phyloP scores from a whole-genome alignment of 2,329 filamentous ascomycete species.

The Periconia sp. region DNA sequence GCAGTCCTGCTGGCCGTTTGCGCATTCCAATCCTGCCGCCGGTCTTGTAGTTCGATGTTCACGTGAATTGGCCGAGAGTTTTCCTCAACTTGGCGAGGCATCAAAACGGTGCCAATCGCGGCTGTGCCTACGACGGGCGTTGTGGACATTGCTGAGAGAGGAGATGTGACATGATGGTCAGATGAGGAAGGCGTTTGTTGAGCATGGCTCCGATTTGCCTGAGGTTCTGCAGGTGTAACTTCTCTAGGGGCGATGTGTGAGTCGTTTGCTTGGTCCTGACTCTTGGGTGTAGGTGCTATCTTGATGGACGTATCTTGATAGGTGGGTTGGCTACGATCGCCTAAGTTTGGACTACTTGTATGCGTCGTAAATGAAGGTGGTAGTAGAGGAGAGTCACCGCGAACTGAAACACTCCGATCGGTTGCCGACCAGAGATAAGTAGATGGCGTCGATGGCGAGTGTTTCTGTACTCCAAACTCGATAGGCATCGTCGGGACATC shows the following conservation, averaged over 20 bases:
- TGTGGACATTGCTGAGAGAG: conserved; percentile 35
- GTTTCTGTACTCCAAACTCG: conserved; percentile 22
- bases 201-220: conserved; percentile 3
- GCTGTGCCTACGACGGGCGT: conserved; percentile 41
- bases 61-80: conserved; percentile 30
- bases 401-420: conserved; percentile 21
- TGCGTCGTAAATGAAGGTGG: conserved; percentile 2
- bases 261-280: conserved; percentile 2
- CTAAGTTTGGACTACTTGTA: background rate
- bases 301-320: background rate
- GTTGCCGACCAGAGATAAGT: conserved; percentile 33
- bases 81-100: conserved; percentile 37
- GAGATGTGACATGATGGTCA: conserved; percentile 26
- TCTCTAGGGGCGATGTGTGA: conserved; percentile 3
- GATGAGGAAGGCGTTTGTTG: conserved; percentile 19
- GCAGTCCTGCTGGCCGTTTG: conserved; percentile 22
- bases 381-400: conserved; percentile 15
- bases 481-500: conserved; percentile 42
- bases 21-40: conserved; percentile 20
- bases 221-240: conserved; percentile 3
- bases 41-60: conserved; percentile 40
- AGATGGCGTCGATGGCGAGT: conserved; percentile 21
- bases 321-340: background rate
- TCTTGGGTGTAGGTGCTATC: background rate
- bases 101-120: conserved; percentile 38